Percentiles rank a stretch among this genome's conserved stretches.
These are phyloP conservation scores for Punica granatum DNA, from an alignment of 345 rosid species.

Conservation along the genomic window DNA sequence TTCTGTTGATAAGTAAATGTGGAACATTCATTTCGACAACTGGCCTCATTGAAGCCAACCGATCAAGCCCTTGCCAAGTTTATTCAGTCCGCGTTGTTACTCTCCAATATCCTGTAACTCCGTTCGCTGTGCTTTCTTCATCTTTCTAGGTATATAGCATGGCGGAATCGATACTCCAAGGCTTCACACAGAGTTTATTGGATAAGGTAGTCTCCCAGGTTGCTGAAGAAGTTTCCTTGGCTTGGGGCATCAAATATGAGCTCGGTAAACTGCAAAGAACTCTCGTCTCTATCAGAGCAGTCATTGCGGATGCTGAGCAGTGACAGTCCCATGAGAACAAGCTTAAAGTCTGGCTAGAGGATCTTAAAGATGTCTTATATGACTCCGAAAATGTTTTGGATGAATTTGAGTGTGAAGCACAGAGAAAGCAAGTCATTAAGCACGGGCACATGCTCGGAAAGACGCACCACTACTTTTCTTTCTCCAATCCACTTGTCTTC, in stretches of 20 bases:
- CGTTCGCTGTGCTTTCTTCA: too few relatives aligned
- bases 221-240: neutral
- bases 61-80: too few relatives aligned
- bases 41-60: too few relatives aligned
- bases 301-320: constrained; percentile 8
- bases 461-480: constrained; percentile 3
- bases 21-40: too few relatives aligned
- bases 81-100: too few relatives aligned
- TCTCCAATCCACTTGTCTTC: neutral
- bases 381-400: constrained; percentile 1
- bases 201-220: neutral
- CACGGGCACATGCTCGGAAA: neutral
- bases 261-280: neutral
- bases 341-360: neutral
- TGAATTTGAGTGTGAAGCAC: neutral
- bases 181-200: neutral
- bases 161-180: neutral
- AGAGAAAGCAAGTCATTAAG: neutral
- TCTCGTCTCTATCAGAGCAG: neutral
- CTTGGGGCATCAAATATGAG: neutral
- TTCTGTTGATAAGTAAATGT: too few relatives aligned
- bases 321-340: neutral
- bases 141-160: too few relatives aligned
- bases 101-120: too few relatives aligned
- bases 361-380: constrained; percentile 3